Evolutionary conservation across 345 rosid species (phyloP).

Genomic region (Citrus trifoliata): DNA sequence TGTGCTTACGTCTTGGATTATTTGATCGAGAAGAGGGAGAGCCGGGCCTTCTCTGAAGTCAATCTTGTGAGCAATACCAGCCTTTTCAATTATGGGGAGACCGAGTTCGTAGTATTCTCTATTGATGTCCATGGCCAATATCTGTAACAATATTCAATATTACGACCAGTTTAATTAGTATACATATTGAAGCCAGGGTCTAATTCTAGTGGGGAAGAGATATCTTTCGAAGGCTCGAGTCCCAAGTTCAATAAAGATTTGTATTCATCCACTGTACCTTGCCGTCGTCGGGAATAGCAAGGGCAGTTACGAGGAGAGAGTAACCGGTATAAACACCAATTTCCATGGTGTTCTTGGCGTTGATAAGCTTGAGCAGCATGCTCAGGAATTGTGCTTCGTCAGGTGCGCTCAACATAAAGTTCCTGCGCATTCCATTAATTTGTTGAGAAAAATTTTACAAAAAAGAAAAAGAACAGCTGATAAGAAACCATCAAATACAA

Average conservation of each 20-base stretch:
- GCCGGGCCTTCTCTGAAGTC: slow-evolving; percentile 93
- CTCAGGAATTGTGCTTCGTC: slow-evolving; percentile 89
- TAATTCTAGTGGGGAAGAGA: too few relatives aligned
- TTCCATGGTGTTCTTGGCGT: slow-evolving; percentile 98
- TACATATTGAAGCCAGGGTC: too few relatives aligned
- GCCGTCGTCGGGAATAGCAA: slow-evolving; percentile 87
- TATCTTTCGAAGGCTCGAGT: too few relatives aligned
- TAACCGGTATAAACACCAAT: slow-evolving; percentile 96
- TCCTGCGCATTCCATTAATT: slow-evolving; percentile 41
- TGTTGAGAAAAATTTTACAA: neutral
- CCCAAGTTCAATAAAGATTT: too few relatives aligned
- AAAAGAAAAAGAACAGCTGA: neutral
- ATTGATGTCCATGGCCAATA: slow-evolving; percentile 84
- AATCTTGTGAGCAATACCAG: slow-evolving; percentile 94
- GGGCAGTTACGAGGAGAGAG: slow-evolving; percentile 92
- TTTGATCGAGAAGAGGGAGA: slow-evolving; percentile 68
- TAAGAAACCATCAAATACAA: neutral
- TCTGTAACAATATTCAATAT: slow-evolving; percentile 32
- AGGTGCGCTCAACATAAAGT: slow-evolving; percentile 81
- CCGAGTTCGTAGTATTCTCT: slow-evolving; percentile 80
- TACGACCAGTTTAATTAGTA: too few relatives aligned
- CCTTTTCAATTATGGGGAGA: slow-evolving; percentile 76
- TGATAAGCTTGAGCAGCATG: slow-evolving; percentile 88
- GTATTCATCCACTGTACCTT: slow-evolving; percentile 34
- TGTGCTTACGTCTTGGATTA: slow-evolving; percentile 62